Conservation (phyloP, 2,329 filamentous ascomycete genomes). For the Cadophora luteo-olivacea region DNA sequence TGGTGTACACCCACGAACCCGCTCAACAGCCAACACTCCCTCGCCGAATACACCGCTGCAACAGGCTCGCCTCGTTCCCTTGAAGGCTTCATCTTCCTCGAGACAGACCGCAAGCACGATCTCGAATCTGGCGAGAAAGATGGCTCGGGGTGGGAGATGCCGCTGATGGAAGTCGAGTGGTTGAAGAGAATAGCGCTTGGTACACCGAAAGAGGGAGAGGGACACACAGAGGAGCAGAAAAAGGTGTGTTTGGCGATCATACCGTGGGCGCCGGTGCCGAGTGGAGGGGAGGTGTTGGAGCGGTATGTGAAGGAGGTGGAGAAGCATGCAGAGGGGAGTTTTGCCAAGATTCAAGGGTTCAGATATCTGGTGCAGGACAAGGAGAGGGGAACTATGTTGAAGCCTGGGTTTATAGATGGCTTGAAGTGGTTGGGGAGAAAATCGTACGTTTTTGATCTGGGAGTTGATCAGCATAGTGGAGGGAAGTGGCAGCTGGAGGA, state of each 20-base stretch:
- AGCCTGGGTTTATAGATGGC: conserved; percentile 67
- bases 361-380: conserved; percentile 85
- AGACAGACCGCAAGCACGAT: conserved; percentile 77
- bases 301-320: conserved; percentile 69
- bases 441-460: conserved; percentile 79
- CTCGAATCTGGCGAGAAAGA: conserved; percentile 54
- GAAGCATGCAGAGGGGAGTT: conserved; percentile 65
- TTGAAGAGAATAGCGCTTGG: conserved; percentile 71
- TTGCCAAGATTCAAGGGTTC: conserved; percentile 76
- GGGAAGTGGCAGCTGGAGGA: conserved; percentile 78
- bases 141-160: conserved; percentile 66
- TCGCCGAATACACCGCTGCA: conserved; percentile 41
- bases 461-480: conserved; percentile 79
- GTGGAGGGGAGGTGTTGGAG: conserved; percentile 64
- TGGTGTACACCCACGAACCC: conserved; percentile 69
- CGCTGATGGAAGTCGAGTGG: conserved; percentile 75
- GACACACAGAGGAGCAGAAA: conserved; percentile 58
- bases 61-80: conserved; percentile 50
- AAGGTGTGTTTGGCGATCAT: conserved; percentile 72
- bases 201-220: conserved; percentile 60
- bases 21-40: conserved; percentile 50
- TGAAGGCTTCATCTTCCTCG: conserved; percentile 80
- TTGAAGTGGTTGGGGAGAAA: conserved; percentile 68
- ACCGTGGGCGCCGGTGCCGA: conserved; percentile 84
- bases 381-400: conserved; percentile 68